Evolutionary conservation across 2,329 filamentous ascomycete species (phyloP).

Genomic region (Fusarium sp.): DNA sequence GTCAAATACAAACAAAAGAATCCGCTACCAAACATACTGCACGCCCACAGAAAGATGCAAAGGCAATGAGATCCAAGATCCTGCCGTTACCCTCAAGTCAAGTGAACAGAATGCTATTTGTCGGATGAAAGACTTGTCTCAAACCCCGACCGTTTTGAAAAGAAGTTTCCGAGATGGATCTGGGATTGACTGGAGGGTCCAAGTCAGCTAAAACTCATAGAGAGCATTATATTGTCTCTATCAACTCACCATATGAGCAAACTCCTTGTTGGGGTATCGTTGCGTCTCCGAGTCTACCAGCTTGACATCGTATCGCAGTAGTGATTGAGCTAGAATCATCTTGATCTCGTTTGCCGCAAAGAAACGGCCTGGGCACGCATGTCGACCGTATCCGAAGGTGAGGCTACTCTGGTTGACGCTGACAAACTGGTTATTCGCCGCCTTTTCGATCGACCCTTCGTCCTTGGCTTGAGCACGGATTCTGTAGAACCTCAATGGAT

Average conservation of each 20-base stretch:
- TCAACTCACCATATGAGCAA: not conserved
- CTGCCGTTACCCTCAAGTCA: too few species aligned
- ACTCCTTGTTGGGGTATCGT: constrained; percentile 1
- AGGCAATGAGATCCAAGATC: too few species aligned
- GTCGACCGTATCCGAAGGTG: constrained; percentile 5
- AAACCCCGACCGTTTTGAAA: not conserved
- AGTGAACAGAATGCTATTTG: too few species aligned
- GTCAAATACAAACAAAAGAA: too few species aligned
- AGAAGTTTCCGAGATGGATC: not conserved
- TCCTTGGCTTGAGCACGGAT: not conserved
- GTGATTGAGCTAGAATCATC: not conserved
- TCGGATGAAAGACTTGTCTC: not conserved
- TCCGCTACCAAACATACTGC: too few species aligned
- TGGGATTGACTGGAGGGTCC: not conserved
- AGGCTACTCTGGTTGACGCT: not conserved
- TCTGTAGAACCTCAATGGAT: constrained; percentile 1
- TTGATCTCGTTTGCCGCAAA: constrained; percentile 5
- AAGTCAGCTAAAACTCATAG: not conserved
- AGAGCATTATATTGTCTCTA: too few species aligned
- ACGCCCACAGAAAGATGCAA: too few species aligned
- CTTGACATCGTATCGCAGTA: not conserved
- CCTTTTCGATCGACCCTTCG: not conserved
- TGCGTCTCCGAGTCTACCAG: not conserved
- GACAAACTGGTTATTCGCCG: not conserved
- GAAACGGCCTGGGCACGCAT: constrained; percentile 4